These are phyloP conservation scores for Colletotrichum godetiae DNA, from an alignment of 2,329 filamentous ascomycete genomes.

Conservation along the genomic window DNA sequence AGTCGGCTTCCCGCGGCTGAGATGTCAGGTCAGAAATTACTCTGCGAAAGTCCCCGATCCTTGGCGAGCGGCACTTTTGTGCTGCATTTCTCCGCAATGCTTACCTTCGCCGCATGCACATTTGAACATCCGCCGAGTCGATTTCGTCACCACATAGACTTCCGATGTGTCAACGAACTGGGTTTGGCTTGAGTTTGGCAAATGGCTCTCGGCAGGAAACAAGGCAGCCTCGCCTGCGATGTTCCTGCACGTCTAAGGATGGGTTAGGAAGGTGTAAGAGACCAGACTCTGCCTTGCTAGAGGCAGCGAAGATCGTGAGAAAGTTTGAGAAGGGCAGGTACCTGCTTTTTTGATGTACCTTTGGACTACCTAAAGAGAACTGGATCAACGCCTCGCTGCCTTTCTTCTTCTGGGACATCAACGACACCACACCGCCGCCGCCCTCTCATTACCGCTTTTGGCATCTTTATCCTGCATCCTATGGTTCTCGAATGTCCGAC, in stretches of 20 bases:
- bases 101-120: not conserved
- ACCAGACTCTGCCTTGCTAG: not conserved
- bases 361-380: not conserved
- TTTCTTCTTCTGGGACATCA: not conserved
- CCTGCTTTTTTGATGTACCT: not conserved
- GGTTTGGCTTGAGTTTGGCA: not conserved
- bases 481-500: not conserved
- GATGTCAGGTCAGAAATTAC: not conserved
- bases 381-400: not conserved
- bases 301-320: not conserved
- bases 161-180: not conserved
- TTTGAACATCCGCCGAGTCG: not conserved
- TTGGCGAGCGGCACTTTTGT: conserved; percentile 3
- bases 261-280: not conserved
- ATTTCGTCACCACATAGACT: conserved; percentile 1
- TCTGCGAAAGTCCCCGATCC: not conserved
- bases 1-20: not conserved
- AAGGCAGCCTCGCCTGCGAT: not conserved
- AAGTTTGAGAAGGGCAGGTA: not conserved
- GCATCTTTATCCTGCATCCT: not conserved
- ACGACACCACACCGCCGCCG: not conserved
- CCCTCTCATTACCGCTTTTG: not conserved
- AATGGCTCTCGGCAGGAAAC: not conserved
- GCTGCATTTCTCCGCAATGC: not conserved
- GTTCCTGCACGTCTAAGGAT: not conserved